These are phyloP conservation scores for Tinospora cordifolia DNA, from an alignment of 164 flowering plant genomes.

Conservation along the genomic window DNA sequence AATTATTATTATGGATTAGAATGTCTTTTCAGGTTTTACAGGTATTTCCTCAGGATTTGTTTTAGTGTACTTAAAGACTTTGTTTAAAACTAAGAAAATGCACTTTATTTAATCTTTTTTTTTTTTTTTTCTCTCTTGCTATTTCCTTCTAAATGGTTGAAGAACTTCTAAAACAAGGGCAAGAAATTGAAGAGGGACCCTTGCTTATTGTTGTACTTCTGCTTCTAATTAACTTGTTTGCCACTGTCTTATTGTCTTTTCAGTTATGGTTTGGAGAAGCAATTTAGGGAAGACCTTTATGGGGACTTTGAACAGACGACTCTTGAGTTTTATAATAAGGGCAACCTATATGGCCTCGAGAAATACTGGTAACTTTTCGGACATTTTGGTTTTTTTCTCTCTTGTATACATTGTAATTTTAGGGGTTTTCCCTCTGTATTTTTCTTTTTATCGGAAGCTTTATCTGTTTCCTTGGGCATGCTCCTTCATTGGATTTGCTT, in stretches of 20 bases:
- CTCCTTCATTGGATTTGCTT: neutral
- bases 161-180: neutral
- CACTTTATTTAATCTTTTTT: neutral
- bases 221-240: neutral
- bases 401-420: neutral
- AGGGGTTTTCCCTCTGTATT: neutral
- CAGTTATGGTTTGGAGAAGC: conserved; percentile 94
- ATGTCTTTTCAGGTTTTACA: conserved; percentile 93
- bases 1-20: conserved; percentile 82
- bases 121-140: neutral
- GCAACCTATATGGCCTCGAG: conserved; percentile 90
- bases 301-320: conserved; percentile 77
- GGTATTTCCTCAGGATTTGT: conserved; percentile 35
- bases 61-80: neutral
- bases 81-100: neutral
- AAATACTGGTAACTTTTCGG: conserved; percentile 67
- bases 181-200: neutral
- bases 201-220: neutral
- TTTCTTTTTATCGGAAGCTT: too few relatives aligned
- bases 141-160: neutral
- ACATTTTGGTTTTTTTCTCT: neutral
- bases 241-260: conserved; percentile 4
- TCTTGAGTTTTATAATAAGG: conserved; percentile 68
- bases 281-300: conserved; percentile 71
- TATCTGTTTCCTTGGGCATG: neutral